A percentile compares a stretch with the other conserved stretches of the same genome.
These are phyloP conservation scores for Nothomitra cinnamomea DNA, from an alignment of 2,329 filamentous ascomycete genomes.

Conservation along the genomic window DNA sequence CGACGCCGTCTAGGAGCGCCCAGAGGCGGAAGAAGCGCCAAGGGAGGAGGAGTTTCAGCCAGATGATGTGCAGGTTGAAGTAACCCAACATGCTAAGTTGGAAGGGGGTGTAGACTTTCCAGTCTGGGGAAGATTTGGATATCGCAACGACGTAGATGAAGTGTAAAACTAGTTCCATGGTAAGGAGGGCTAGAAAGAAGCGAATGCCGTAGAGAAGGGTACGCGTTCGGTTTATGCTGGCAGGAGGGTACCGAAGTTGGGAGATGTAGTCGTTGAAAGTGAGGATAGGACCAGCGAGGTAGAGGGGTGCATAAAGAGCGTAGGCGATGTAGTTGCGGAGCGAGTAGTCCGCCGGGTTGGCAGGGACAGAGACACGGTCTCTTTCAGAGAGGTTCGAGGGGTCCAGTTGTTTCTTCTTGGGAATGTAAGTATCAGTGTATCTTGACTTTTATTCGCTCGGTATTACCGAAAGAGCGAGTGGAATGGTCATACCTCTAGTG, in stretches of 20 bases:
- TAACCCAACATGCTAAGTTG: slow-evolving; percentile 83
- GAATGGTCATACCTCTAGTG: slow-evolving; percentile 57
- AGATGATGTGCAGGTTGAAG: slow-evolving; percentile 94
- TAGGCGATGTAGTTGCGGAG: slow-evolving; percentile 86
- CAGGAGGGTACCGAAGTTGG: slow-evolving; percentile 57
- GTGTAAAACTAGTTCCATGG: slow-evolving; percentile 84
- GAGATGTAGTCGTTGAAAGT: slow-evolving; percentile 98
- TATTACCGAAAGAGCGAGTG: slow-evolving; percentile 4
- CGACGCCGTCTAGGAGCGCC: slow-evolving; percentile 76
- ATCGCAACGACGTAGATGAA: slow-evolving; percentile 91
- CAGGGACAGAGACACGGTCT: slow-evolving; percentile 66
- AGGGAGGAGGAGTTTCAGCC: slow-evolving; percentile 89
- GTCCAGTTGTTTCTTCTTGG: slow-evolving; percentile 96
- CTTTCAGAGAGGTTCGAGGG: slow-evolving; percentile 71
- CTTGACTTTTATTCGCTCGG: slow-evolving; percentile 9
- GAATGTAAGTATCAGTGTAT: slow-evolving; percentile 37
- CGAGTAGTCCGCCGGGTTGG: slow-evolving; percentile 50
- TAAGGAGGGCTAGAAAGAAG: slow-evolving; percentile 61
- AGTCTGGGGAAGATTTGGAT: slow-evolving; percentile 60
- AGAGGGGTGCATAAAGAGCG: slow-evolving; percentile 78
- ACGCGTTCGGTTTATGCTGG: slow-evolving; percentile 51
- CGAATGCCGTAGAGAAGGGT: slow-evolving; percentile 71
- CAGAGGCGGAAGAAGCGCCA: slow-evolving; percentile 99
- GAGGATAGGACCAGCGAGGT: slow-evolving; percentile 80
- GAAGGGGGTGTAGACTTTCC: slow-evolving; percentile 68